These are phyloP conservation scores for Fagus sylvatica DNA, from an alignment of 306 rosid genomes.

Conservation along the genomic window DNA sequence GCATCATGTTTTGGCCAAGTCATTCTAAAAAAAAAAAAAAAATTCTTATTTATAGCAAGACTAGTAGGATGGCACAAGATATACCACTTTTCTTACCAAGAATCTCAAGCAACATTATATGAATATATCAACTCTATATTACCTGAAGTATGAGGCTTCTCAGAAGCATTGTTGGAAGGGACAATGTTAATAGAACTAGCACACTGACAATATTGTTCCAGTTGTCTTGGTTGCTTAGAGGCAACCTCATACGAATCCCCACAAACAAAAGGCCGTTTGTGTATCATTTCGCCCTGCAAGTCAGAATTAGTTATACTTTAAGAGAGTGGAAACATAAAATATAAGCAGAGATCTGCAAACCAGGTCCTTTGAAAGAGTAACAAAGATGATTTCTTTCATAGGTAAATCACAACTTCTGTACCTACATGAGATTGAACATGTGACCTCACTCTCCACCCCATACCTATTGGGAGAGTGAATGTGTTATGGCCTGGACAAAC, in stretches of 20 bases:
- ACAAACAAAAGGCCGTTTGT: conserved; percentile 29
- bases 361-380: background rate
- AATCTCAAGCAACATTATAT: background rate
- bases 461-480: background rate
- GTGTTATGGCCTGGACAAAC: too few species aligned
- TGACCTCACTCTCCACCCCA: background rate
- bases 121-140: conserved; percentile 2
- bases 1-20: background rate
- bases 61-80: background rate
- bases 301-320: conserved; percentile 1
- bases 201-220: conserved; percentile 25
- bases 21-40: background rate
- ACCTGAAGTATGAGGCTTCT: conserved; percentile 31
- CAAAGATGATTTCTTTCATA: background rate
- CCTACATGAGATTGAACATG: background rate
- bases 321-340: background rate
- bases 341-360: background rate
- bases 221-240: conserved; percentile 29
- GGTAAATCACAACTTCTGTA: background rate
- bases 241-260: conserved; percentile 37
- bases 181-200: conserved; percentile 13
- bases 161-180: conserved; percentile 7
- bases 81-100: conserved; percentile 4
- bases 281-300: conserved; percentile 32
- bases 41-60: background rate